Conservation (phyloP, 2,329 filamentous ascomycete species). For the Fusarium foetens region DNA sequence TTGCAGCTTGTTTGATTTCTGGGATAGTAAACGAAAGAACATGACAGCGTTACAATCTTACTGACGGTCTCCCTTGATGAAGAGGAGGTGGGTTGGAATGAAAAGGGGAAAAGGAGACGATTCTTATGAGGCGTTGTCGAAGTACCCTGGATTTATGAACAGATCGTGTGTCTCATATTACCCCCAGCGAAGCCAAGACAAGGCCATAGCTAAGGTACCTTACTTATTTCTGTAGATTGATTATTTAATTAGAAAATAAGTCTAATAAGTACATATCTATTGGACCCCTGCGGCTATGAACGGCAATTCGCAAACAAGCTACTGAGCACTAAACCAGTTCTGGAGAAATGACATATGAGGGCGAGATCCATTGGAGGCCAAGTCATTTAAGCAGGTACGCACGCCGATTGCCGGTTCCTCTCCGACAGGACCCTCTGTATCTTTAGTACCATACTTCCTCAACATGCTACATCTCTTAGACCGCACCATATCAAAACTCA, state of each 20-base stretch:
- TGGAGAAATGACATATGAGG: constrained; percentile 33
- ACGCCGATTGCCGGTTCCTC: constrained; percentile 39
- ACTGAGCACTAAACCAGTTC: not conserved
- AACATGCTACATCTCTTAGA: not conserved
- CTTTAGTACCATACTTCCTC: not conserved
- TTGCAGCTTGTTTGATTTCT: not conserved
- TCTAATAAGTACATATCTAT: not conserved
- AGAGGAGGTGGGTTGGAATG: not conserved
- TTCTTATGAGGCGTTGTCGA: not conserved
- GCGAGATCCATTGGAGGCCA: constrained; percentile 26
- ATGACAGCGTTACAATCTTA: not conserved
- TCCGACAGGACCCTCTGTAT: constrained; percentile 14
- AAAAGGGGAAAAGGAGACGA: not conserved
- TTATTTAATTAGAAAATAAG: not conserved
- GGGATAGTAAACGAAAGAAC: not conserved
- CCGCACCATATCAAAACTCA: constrained; percentile 3
- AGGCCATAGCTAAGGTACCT: not conserved
- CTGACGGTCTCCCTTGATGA: not conserved
- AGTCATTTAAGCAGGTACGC: constrained; percentile 35
- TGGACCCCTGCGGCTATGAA: constrained; percentile 32
- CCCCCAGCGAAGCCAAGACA: not conserved
- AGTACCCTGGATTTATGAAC: not conserved
- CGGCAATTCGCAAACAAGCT: constrained; percentile 22
- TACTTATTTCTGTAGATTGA: not conserved
- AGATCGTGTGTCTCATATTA: not conserved